Evolutionary conservation across 2,329 filamentous ascomycete genomes (phyloP).

Genomic region (Pezicula carpinea): DNA sequence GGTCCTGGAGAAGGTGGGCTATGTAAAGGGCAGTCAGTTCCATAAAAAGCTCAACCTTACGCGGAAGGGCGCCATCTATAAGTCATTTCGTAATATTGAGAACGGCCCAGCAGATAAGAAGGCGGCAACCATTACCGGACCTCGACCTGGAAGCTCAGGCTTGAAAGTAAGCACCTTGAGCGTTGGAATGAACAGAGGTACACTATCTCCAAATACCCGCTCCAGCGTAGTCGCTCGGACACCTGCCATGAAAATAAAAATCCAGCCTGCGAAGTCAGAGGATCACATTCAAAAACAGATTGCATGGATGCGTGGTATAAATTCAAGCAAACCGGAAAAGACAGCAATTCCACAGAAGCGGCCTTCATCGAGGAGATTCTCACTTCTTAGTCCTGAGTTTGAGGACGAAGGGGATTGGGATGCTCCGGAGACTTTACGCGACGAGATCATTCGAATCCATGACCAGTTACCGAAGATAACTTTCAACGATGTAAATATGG

Average conservation of each 20-base stretch:
- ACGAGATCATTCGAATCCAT: conserved; percentile 60
- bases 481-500: conserved; percentile 62
- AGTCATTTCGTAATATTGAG: conserved; percentile 74
- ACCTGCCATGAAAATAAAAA: conserved; percentile 28
- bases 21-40: conserved; percentile 63
- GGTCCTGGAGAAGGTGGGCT: conserved; percentile 64
- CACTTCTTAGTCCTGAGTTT: conserved; percentile 27
- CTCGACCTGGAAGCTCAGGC: conserved; percentile 42
- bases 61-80: conserved; percentile 79
- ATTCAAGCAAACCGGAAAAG: conserved; percentile 41
- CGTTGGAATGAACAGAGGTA: conserved; percentile 36
- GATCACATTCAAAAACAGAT: conserved; percentile 50
- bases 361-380: conserved; percentile 22
- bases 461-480: conserved; percentile 58
- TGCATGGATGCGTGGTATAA: conserved; percentile 66
- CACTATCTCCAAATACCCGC: conserved; percentile 29
- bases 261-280: conserved; percentile 23
- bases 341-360: conserved; percentile 13
- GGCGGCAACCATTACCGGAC: conserved; percentile 57
- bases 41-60: conserved; percentile 66
- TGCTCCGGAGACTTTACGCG: conserved; percentile 55
- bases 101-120: conserved; percentile 54
- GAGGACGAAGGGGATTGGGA: conserved; percentile 45
- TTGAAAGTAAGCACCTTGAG: conserved; percentile 27
- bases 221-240: conserved; percentile 20